Percentiles rank a stretch among this genome's conserved stretches.
These are phyloP conservation scores for Bromus sterilis DNA, from an alignment of 176 grass and related monocot species.

Conservation along the genomic window DNA sequence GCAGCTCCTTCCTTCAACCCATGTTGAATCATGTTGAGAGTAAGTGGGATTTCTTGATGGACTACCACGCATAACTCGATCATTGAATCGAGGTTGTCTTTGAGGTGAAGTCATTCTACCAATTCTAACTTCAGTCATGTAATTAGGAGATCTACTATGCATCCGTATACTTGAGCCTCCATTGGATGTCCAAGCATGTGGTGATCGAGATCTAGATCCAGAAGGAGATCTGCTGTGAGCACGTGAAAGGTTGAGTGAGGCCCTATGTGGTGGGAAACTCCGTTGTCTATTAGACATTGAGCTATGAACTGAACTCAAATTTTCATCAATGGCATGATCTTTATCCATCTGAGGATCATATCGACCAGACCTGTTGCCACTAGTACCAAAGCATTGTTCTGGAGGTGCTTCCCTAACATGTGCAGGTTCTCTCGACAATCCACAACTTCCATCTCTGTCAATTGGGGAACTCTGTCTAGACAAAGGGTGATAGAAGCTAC, in stretches of 20 bases:
- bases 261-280: conserved; percentile 38
- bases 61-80: conserved; percentile 37
- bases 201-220: conserved; percentile 79
- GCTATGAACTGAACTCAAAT: conserved; percentile 32
- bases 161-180: conserved; percentile 38
- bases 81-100: conserved; percentile 49
- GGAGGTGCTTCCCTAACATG: conserved; percentile 47
- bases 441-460: conserved; percentile 30
- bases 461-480: conserved; percentile 39
- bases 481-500: conserved; percentile 26
- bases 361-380: conserved; percentile 31
- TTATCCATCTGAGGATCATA: conserved; percentile 50
- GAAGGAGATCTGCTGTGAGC: conserved; percentile 63
- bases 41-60: conserved; percentile 39
- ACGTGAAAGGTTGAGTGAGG: conserved; percentile 44
- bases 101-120: conserved; percentile 48
- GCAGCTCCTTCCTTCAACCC: conserved; percentile 66
- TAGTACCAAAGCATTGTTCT: conserved; percentile 44
- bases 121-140: conserved; percentile 35
- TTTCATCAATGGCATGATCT: conserved; percentile 32
- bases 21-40: conserved; percentile 46
- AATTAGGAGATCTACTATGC: conserved; percentile 58
- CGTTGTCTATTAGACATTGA: conserved; percentile 45
- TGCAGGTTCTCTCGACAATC: conserved; percentile 33
- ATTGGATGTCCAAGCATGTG: conserved; percentile 64